phyloP scores from a whole-genome alignment of 345 rosid species.

The Eucalyptus cloeziana region DNA sequence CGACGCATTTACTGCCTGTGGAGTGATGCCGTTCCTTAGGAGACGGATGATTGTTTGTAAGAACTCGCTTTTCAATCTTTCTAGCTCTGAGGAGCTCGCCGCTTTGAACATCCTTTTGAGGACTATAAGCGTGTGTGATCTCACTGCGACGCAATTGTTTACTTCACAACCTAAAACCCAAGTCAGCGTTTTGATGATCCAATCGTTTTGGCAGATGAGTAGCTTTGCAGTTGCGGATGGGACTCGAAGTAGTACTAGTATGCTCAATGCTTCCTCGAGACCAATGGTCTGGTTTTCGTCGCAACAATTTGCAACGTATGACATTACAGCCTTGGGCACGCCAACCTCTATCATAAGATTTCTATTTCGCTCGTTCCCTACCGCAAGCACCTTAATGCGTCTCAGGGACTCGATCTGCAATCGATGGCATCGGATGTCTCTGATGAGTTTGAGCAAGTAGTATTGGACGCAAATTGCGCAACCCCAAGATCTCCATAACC shows the following conservation, averaged over 20 bases:
- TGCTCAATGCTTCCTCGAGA: slow-evolving; percentile 36
- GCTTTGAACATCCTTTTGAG: slow-evolving; percentile 23
- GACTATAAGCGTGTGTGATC: slow-evolving; percentile 25
- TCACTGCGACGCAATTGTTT: slow-evolving; percentile 2
- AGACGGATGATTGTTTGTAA: slow-evolving; percentile 24
- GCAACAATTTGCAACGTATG: slow-evolving; percentile 15
- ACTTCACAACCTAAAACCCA: slow-evolving; percentile 28
- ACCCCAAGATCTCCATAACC: too few species aligned
- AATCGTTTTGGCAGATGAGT: slow-evolving; percentile 11
- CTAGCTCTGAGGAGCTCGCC: slow-evolving; percentile 15
- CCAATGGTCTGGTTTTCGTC: slow-evolving; percentile 3
- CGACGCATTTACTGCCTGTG: slow-evolving; percentile 35
- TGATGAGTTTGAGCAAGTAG: slow-evolving; percentile 20
- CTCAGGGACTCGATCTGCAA: slow-evolving; percentile 11
- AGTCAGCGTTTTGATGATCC: slow-evolving; percentile 27
- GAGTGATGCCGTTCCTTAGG: slow-evolving; percentile 17
- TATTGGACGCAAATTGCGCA: too few species aligned
- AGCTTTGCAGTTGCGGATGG: slow-evolving; percentile 16
- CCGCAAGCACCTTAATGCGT: slow-evolving; percentile 30
- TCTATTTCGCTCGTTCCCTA: slow-evolving; percentile 34
- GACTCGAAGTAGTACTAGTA: slow-evolving; percentile 23
- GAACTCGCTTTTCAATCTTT: slow-evolving; percentile 35
- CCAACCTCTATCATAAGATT: slow-evolving; percentile 44
- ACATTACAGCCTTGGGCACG: slow-evolving; percentile 21
- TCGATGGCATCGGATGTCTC: slow-evolving; percentile 5